Base-by-base conservation (phyloP, 306 rosid species). In the Morella rubra region DNA sequence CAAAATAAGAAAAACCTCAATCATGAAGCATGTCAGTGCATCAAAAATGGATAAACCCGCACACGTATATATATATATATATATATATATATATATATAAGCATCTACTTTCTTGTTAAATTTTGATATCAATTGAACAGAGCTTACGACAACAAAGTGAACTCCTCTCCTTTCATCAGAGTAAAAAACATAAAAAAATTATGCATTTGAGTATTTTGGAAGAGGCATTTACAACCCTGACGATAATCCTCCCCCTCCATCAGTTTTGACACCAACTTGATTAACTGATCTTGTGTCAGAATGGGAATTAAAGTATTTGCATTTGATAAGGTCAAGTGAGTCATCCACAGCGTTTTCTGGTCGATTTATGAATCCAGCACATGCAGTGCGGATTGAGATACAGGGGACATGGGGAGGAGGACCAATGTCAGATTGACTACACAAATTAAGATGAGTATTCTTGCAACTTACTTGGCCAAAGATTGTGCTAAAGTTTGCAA, bases 401-500 rank as follows among this genome's bases (percentile, higher is more conserved):
- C 59, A 42, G 51, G 49, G 24, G 49, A 37, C 12, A 45, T 19
- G 1, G 7, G 59, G 69, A 24, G 77, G 52, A 58, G 41, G 20
- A 15, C 45, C 32, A 4, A 42, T 47, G 69, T 41, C 56, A 58
- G 40, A 27, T 60, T 69, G 44, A 67, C 44, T 66, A 37, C 41
- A 75, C 14, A 72, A 42, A 12, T 41, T 69, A 46, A 44, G 51
- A 15, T 51, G 37, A 62, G 49, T 56, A 75, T 72, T 42, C 41
- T 45, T 20, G 76, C 5, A 65, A 80, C 81, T 92, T 93, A 96
- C 98, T 87, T 96, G 83, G 97, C 87, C 86, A 96, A 81, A 79
- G 99, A 92, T 77, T 96, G 97, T 0, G 98, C 88, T 65, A 92
- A 81, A 73, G 79, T 68, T 19, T 82, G 91, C 71, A 96, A 81